Base-by-base conservation (phyloP, 1,139 yeast genomes). In the Pneumocystis carinii region DNA sequence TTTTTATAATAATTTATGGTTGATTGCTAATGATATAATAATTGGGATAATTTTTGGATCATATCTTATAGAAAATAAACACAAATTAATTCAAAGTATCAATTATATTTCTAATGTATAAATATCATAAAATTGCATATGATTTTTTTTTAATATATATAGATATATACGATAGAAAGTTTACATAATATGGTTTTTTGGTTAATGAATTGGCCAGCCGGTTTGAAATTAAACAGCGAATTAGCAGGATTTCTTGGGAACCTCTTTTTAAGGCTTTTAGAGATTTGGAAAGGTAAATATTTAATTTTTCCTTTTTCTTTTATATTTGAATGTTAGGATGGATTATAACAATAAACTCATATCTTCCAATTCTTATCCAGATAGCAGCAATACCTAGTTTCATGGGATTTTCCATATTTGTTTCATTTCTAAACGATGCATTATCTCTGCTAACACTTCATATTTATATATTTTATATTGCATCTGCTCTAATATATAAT, bases 161-260 rank as follows among this genome's bases (percentile, higher is more conserved):
- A 73, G 32, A 62, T 70, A 0, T 66, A 84, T 8, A 74, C 81
- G 1, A 71, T 73, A 35, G 74, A 65, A 55, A 62, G 74, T 53
- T 74, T 86, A 62, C 76, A 78, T 56, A 69, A 72, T 2, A 74
- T 86, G 39, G 83, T 90, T 14, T 69, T 77, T 1, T 87, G 96
- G 94, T 78, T 94, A 42, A 89, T 90, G 75, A 82, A 82, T 68
- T 87, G 92, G 72, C 98, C 98, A 0, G 96, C 95, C 10, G 98
- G 98, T 1, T 84, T 94, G 70, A 94, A 94, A 71, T 79, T 94
- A 65, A 94, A 94, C 73, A 85, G 83, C 64, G 97, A 90, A 70
- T 77, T 94, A 42, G 90, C 97, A 0, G 79, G 78, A 36, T 94
- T 94, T 70, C 79, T 90, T 72, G 96, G 96, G 32, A 96, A 90